These are phyloP conservation scores for Jamesozyma jinghongensis DNA, from an alignment of 805 yeast genomes.

Conservation along the genomic window DNA sequence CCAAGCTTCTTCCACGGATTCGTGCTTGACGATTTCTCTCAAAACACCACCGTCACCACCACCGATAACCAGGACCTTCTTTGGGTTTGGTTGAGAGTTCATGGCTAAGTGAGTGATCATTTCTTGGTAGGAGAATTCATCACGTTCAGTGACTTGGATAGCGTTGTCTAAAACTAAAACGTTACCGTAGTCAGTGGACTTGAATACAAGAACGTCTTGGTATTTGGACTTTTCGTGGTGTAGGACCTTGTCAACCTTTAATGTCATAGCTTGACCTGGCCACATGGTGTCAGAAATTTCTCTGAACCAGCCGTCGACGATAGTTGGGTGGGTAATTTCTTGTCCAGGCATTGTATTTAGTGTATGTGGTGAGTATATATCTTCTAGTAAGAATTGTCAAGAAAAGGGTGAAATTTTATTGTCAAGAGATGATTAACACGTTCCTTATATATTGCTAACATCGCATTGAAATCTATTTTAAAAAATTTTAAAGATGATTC, in stretches of 20 bases:
- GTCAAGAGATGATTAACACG: no score
- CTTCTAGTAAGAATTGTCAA: no score
- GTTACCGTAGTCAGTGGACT: constrained; percentile 89
- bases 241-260: constrained; percentile 77
- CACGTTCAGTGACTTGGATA: constrained; percentile 94
- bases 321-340: constrained; percentile 36
- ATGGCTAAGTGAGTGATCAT: constrained; percentile 93
- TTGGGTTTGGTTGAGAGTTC: constrained; percentile 90
- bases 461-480: no score
- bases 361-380: background rate
- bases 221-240: constrained; percentile 79
- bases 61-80: constrained; percentile 88
- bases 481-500: no score
- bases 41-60: constrained; percentile 99
- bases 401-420: no score
- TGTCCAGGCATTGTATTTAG: constrained; percentile 5
- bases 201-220: constrained; percentile 90
- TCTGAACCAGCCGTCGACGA: constrained; percentile 84
- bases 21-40: constrained; percentile 89
- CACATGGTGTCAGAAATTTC: constrained; percentile 93
- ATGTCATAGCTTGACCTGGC: constrained; percentile 98
- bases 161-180: constrained; percentile 92
- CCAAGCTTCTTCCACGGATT: constrained; percentile 75
- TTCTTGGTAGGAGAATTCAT: constrained; percentile 95
- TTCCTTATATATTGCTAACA: no score